Percentiles rank a stretch among this genome's conserved stretches.
phyloP scores from a whole-genome alignment of 139 green algal genomes.

The Volvox reticuliferus region DNA sequence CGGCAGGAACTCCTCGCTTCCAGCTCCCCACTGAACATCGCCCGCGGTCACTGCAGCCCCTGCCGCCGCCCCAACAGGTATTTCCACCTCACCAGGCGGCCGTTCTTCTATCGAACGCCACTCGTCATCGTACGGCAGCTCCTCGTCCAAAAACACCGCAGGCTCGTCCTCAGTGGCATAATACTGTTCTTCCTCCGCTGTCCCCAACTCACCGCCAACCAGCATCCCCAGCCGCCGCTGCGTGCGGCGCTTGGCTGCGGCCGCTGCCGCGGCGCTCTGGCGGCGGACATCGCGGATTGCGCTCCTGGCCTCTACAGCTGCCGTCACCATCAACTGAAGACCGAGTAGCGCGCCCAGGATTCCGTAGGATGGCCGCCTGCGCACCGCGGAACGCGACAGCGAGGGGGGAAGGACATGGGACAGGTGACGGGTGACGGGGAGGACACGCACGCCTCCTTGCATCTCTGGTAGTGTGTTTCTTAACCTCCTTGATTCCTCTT shows the following conservation, averaged over 20 bases:
- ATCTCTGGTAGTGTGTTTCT: too few species aligned
- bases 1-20: neutral
- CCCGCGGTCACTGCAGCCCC: neutral
- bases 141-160: constrained; percentile 16
- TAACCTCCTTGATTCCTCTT: too few species aligned
- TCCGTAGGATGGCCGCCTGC: constrained; percentile 52
- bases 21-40: neutral
- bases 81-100: neutral
- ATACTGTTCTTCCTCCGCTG: neutral
- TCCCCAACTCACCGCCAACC: neutral
- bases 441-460: too few species aligned
- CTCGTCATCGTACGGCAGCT: neutral
- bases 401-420: too few species aligned
- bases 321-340: constrained; percentile 74
- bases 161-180: constrained; percentile 22
- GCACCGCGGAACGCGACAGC: neutral
- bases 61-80: neutral
- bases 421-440: neutral
- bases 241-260: neutral
- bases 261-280: neutral
- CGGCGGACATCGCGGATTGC: neutral
- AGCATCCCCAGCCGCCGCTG: neutral
- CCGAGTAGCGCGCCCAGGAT: constrained; percentile 84
- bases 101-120: neutral
- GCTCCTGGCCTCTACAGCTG: constrained; percentile 13